A percentile compares a stretch with the other conserved stretches of the same genome.
Evolutionary conservation across 179 eudicot genomes (phyloP).

Genomic region (Silene vulgaris): DNA sequence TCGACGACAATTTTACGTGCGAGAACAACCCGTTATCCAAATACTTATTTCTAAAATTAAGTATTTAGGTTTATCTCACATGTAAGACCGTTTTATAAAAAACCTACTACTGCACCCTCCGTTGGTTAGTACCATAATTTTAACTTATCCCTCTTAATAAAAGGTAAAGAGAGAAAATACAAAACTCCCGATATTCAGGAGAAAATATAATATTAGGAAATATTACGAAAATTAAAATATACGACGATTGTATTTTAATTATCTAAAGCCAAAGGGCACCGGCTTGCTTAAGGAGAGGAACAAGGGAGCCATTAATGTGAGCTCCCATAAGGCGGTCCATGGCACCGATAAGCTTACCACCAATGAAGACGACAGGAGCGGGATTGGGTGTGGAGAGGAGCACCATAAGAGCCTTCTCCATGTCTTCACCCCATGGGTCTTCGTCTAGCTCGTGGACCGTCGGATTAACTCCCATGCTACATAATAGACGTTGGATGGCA

Average conservation of each 20-base stretch:
- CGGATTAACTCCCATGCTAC: slow-evolving; percentile 63
- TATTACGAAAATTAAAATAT: no score
- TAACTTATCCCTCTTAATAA: background rate
- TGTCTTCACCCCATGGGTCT: slow-evolving; percentile 53
- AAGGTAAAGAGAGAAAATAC: background rate
- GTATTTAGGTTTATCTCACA: background rate
- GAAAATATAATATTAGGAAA: no score
- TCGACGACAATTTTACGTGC: background rate
- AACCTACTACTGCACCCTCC: background rate
- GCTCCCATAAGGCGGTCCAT: slow-evolving; percentile 68
- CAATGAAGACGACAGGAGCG: slow-evolving; percentile 68
- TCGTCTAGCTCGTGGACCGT: slow-evolving; percentile 61
- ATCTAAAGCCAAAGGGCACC: slow-evolving; percentile 80
- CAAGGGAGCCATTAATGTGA: slow-evolving; percentile 72
- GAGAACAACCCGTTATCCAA: background rate
- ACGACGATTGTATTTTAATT: background rate
- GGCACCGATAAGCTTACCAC: slow-evolving; percentile 67
- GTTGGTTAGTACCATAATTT: no score
- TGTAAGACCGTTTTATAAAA: background rate
- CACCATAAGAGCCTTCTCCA: slow-evolving; percentile 47
- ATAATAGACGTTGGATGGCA: slow-evolving; percentile 54
- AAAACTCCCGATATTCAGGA: background rate
- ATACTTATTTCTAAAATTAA: no score
- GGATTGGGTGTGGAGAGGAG: slow-evolving; percentile 36
- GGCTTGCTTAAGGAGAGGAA: slow-evolving; percentile 77